Evolutionary conservation across 2,329 filamentous ascomycete genomes (phyloP), one percentile per base, ranked within the genome.

Genomic region (Aspergillus brunneoviolaceus): DNA sequence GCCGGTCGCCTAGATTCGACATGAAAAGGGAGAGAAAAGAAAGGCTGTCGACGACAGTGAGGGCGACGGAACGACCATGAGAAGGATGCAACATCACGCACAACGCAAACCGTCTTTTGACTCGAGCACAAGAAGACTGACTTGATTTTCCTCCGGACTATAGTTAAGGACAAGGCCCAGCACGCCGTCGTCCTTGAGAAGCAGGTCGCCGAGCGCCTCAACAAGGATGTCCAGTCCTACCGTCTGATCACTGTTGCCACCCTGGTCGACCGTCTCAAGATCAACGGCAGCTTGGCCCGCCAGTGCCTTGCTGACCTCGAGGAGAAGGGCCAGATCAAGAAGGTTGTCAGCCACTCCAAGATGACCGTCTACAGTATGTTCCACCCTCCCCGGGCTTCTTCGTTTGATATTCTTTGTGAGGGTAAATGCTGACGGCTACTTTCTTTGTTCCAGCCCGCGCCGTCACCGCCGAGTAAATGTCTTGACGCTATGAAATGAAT

Each of bases 151-250:
- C 62, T 58, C 45, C 27, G n/a, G 58, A 50, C 25, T 68, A 85
- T 81, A 92, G 95, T 99, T 87, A 99, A 99, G 95, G 95, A 99
- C 89, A 99, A 99, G 93, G 94, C 95, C 84, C 90, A 98, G 82
- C 95, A 99, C 88, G 91, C 79, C 82, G 95, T 99, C 83, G 87
- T 98, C 79, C 92, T 99, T 84, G 95, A 99, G 87, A 99, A 99
- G 89, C 79, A 85, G 83, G 96, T 90, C 79, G 90, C 90, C 72
- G 95, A 99, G 84, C 96, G 96, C 87, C 92, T 99, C 82, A 90
- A 96, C 87, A 99, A 99, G 87, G 95, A 99, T 88, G 96, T 99
- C 76, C 95, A 98, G 84, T 97, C 95, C 69, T 99, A 98, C 90
- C 92, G 95, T 79, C 92, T 99, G 81, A 92, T 99, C 84, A 98